These are phyloP conservation scores for Miscanthus lutarioriparius DNA, from an alignment of 176 grass and related monocot species.

Conservation along the genomic window DNA sequence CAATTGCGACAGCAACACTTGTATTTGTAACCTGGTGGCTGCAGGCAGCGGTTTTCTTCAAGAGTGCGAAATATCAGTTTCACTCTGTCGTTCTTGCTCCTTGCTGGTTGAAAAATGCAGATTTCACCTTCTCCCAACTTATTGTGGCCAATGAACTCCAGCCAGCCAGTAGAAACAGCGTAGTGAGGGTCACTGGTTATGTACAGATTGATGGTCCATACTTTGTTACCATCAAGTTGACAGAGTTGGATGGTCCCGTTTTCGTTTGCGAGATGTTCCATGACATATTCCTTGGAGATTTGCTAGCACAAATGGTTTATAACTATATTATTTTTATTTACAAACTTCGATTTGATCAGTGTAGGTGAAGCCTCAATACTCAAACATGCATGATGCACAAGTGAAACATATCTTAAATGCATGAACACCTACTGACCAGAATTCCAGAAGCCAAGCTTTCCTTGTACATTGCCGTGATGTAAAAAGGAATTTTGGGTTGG, in stretches of 20 bases:
- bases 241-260: slow-evolving; percentile 3
- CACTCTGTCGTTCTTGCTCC: background rate
- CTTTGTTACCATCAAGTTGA: background rate
- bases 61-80: slow-evolving; percentile 17
- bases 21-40: background rate
- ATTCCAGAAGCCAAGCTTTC: slow-evolving; percentile 4
- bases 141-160: slow-evolving; percentile 14
- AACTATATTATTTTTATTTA: background rate
- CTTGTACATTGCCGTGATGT: slow-evolving; percentile 14
- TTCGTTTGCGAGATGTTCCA: slow-evolving; percentile 11
- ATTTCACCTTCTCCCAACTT: slow-evolving; percentile 32
- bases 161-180: slow-evolving; percentile 32
- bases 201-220: slow-evolving; percentile 21
- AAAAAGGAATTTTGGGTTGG: slow-evolving; percentile 31
- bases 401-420: background rate
- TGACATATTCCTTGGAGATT: slow-evolving; percentile 24
- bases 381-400: background rate
- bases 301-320: background rate
- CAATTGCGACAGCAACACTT: background rate
- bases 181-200: background rate
- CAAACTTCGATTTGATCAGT: background rate
- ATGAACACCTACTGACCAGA: slow-evolving; percentile 17
- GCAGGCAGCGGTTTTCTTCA: background rate
- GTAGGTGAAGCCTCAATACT: background rate
- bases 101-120: slow-evolving; percentile 40